These are phyloP conservation scores for Neocatenulostroma microsporum DNA, from an alignment of 2,329 filamentous ascomycete species.

Conservation along the genomic window DNA sequence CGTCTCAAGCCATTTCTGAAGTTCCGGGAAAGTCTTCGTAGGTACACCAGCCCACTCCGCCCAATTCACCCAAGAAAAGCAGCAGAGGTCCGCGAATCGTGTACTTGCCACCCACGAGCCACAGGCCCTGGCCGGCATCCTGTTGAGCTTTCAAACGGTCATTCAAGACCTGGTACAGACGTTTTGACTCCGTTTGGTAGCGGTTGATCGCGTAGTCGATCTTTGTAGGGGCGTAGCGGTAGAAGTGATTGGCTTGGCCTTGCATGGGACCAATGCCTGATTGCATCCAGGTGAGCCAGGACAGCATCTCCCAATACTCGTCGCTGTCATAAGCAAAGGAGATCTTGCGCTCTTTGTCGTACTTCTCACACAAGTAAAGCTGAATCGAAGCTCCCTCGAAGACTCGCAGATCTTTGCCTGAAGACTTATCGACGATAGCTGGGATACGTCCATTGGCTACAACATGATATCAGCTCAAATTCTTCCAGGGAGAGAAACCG, in stretches of 20 bases:
- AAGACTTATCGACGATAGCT: constrained; percentile 35
- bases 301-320: constrained; percentile 37
- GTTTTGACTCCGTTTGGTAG: constrained; percentile 42
- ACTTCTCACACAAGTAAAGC: constrained; percentile 38
- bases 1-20: constrained; percentile 26
- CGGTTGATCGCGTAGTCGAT: constrained; percentile 40
- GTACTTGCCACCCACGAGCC: constrained; percentile 40
- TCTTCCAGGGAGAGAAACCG: too few species aligned
- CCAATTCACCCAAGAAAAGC: constrained; percentile 40
- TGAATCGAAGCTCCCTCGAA: constrained; percentile 42
- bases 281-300: constrained; percentile 42
- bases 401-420: constrained; percentile 20
- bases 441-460: constrained; percentile 41
- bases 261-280: constrained; percentile 33
- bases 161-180: constrained; percentile 41
- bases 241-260: constrained; percentile 43
- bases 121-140: constrained; percentile 26
- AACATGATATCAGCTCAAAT: not conserved
- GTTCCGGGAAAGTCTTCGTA: constrained; percentile 21
- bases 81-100: constrained; percentile 43
- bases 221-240: constrained; percentile 35
- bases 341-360: constrained; percentile 35
- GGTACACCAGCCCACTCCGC: constrained; percentile 32
- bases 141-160: constrained; percentile 28
- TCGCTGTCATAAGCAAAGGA: constrained; percentile 34